Evolutionary conservation across 192 early-diverging fungal genomes (phyloP).

Genomic region (Gaertneriomyces semiglobifer): DNA sequence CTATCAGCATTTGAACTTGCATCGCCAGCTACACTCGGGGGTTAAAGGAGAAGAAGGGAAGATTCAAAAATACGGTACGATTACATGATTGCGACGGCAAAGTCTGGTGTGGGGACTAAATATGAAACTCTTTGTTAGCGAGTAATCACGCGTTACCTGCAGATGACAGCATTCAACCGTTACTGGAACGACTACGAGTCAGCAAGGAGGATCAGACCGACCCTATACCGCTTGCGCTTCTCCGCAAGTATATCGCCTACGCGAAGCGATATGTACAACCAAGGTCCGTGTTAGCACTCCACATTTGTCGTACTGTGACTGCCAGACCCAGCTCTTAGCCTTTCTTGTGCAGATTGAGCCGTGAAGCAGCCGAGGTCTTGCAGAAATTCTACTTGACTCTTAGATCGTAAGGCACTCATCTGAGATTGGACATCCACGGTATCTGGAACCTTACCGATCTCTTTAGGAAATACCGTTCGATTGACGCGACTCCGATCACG

Average conservation of each 20-base stretch:
- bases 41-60: conserved; percentile 5
- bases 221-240: conserved; percentile 57
- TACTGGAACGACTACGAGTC: conserved; percentile 46
- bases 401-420: conserved; percentile 23
- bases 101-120: background rate
- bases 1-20: background rate
- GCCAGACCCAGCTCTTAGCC: too few relatives aligned
- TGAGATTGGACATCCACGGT: background rate
- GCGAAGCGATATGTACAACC: conserved; percentile 76
- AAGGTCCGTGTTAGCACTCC: conserved; percentile 14
- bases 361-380: conserved; percentile 54
- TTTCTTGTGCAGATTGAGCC: conserved; percentile 42
- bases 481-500: conserved; percentile 74
- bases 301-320: too few relatives aligned
- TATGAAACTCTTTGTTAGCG: background rate
- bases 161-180: conserved; percentile 1
- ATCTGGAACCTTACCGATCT: background rate
- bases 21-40: conserved; percentile 37
- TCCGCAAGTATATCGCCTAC: conserved; percentile 83
- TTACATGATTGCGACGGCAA: background rate
- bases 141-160: background rate
- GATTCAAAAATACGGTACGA: conserved; percentile 16
- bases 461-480: conserved; percentile 50
- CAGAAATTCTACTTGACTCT: conserved; percentile 74
- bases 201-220: conserved; percentile 55